These are phyloP conservation scores for Sordaria brevicollis DNA, from an alignment of 495 filamentous ascomycete genomes.

Conservation along the genomic window DNA sequence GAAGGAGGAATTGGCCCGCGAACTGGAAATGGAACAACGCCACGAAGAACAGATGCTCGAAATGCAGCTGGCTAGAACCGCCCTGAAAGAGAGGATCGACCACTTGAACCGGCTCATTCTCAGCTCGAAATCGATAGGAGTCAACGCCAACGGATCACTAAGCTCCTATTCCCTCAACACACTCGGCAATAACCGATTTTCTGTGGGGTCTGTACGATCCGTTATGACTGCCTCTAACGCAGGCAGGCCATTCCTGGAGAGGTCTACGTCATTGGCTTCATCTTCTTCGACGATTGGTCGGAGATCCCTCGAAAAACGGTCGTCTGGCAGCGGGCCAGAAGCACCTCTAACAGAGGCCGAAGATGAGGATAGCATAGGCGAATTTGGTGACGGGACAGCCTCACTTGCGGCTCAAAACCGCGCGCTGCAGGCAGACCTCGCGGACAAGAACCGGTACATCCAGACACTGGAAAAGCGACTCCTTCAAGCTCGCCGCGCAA, in stretches of 20 bases:
- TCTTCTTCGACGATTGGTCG: conserved; percentile 46
- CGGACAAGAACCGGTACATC: conserved; percentile 94
- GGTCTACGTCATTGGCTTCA: conserved; percentile 59
- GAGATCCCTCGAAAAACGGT: conserved; percentile 33
- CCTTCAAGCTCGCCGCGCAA: conserved; percentile 82
- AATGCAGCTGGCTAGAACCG: conserved; percentile 93
- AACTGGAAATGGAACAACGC: conserved; percentile 71
- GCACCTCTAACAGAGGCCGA: conserved; percentile 32
- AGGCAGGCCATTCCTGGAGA: conserved; percentile 45
- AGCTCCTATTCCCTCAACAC: conserved; percentile 41
- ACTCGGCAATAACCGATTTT: background rate
- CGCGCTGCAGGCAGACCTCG: conserved; percentile 83
- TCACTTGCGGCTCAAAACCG: conserved; percentile 70
- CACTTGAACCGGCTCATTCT: conserved; percentile 93
- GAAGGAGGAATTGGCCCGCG: conserved; percentile 57
- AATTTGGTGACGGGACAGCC: conserved; percentile 82
- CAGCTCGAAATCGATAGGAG: conserved; percentile 88
- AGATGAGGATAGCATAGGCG: conserved; percentile 65
- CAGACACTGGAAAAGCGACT: conserved; percentile 84
- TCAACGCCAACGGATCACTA: conserved; percentile 65
- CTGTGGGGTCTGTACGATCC: conserved; percentile 53
- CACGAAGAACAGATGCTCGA: conserved; percentile 97
- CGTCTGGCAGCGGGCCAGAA: conserved; percentile 25
- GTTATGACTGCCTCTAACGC: conserved; percentile 62
- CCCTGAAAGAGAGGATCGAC: conserved; percentile 93